Percentiles rank a stretch among this genome's conserved stretches.
Evolutionary conservation across 2,329 filamentous ascomycete genomes (phyloP).

Genomic region (Exophiala sp.): DNA sequence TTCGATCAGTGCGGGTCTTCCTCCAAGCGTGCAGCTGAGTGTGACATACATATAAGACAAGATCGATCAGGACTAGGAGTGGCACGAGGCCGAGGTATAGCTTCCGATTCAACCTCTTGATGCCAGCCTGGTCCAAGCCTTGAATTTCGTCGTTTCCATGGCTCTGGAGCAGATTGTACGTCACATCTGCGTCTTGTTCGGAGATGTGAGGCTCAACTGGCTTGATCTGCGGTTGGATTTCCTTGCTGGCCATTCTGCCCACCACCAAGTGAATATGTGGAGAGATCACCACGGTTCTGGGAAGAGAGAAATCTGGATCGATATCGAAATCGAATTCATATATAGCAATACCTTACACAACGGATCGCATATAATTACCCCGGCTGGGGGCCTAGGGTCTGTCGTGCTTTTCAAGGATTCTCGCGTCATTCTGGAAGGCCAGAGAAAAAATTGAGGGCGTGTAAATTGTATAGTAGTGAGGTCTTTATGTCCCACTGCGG

Average conservation of each 20-base stretch:
- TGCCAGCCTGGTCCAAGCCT: not conserved
- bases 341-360: too few relatives aligned
- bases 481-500: too few relatives aligned
- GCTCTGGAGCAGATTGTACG: not conserved
- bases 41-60: constrained; percentile 5
- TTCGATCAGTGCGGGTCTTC: not conserved
- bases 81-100: constrained; percentile 6
- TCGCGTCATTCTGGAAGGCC: too few relatives aligned
- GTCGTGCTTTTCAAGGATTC: too few relatives aligned
- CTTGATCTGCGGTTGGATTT: not conserved
- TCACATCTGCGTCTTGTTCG: constrained; percentile 8
- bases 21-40: not conserved
- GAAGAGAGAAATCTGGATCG: too few relatives aligned
- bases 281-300: too few relatives aligned
- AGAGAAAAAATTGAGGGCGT: too few relatives aligned
- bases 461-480: too few relatives aligned
- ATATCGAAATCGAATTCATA: too few relatives aligned
- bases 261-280: too few relatives aligned
- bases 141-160: not conserved
- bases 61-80: constrained; percentile 4
- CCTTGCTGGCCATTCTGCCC: not conserved
- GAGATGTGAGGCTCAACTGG: constrained; percentile 4
- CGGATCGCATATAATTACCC: too few relatives aligned
- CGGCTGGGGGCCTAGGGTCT: too few relatives aligned
- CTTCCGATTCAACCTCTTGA: constrained; percentile 2